Percentiles rank a stretch among this genome's conserved stretches.
Evolutionary conservation across 192 early-diverging fungal genomes (phyloP).

Genomic region (Backusella liffmaniae): DNA sequence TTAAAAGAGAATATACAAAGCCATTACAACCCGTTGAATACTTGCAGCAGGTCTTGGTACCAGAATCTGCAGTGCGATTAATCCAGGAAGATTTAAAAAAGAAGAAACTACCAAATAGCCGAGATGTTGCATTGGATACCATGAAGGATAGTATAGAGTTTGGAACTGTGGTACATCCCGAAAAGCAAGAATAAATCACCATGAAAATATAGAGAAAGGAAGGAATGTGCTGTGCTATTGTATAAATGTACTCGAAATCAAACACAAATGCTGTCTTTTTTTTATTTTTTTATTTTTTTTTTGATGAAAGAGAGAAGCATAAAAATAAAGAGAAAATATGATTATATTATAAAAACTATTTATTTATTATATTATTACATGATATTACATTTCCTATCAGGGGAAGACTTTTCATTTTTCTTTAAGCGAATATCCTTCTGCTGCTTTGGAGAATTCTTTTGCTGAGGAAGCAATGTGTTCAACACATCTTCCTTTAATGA

Average conservation of each 20-base stretch:
- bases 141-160: constrained; percentile 28
- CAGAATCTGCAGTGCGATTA: constrained; percentile 45
- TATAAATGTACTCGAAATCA: not conserved
- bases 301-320: no score
- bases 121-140: not conserved
- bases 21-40: constrained; percentile 53
- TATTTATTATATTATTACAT: constrained; percentile 9
- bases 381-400: constrained; percentile 11
- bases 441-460: not conserved
- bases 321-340: not conserved
- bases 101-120: not conserved
- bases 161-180: constrained; percentile 14
- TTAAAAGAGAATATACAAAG: constrained; percentile 32
- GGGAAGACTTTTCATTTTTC: constrained; percentile 3
- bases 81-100: constrained; percentile 40
- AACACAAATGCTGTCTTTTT: no score
- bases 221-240: not conserved
- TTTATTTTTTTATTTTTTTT: no score
- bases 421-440: constrained; percentile 1
- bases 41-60: constrained; percentile 52
- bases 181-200: not conserved
- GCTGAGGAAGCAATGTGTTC: constrained; percentile 2
- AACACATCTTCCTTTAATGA: constrained; percentile 6
- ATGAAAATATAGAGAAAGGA: not conserved
- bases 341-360: not conserved